Conservation (phyloP, 345 rosid species). For the Linum usitatissimum region DNA sequence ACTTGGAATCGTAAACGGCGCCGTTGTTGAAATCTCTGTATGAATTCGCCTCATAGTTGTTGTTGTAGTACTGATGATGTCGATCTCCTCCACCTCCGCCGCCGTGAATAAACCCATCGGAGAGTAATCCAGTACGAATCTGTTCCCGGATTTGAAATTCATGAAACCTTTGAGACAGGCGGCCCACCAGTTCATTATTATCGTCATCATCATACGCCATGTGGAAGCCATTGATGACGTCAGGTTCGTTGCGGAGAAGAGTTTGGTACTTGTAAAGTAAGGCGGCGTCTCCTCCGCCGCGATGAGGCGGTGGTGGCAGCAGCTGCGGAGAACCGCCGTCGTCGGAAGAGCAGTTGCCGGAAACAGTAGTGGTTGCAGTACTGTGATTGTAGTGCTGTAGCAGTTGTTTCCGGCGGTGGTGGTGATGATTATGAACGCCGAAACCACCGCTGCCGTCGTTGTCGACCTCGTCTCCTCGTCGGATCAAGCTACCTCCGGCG, state of each 20-base stretch:
- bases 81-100: neutral
- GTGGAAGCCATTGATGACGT: neutral
- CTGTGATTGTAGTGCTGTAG: too few species aligned
- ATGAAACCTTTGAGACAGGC: neutral
- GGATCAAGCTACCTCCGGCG: too few species aligned
- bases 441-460: too few species aligned
- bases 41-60: neutral
- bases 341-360: too few species aligned
- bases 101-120: neutral
- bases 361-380: neutral
- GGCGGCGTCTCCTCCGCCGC: neutral
- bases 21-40: neutral
- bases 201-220: neutral
- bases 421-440: too few species aligned
- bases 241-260: neutral
- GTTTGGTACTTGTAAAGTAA: neutral
- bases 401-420: too few species aligned
- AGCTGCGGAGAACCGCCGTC: neutral
- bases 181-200: neutral
- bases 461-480: too few species aligned
- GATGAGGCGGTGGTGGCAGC: neutral
- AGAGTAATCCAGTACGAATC: neutral
- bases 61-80: neutral
- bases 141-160: neutral
- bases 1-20: neutral